Conservation (phyloP, 1,284 basidiomycete genomes). For the Ceratobasidium sp. region DNA sequence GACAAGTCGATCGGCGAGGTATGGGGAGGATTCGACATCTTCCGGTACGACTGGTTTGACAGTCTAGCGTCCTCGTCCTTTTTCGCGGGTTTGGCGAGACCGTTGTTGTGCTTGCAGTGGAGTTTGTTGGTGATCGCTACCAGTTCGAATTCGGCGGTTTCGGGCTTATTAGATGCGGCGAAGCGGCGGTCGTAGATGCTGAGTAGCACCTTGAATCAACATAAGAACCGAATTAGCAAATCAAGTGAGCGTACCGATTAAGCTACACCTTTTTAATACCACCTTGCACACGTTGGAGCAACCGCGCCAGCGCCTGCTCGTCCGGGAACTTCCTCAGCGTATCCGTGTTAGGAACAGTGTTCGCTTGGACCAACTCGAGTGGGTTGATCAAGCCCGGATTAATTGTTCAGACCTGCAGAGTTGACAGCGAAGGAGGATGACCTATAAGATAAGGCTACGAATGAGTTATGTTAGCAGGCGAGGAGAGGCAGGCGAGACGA, state of each 20-base stretch:
- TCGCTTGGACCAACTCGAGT: constrained; percentile 76
- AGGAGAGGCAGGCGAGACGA: too few relatives aligned
- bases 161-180: constrained; percentile 71
- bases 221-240: background rate
- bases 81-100: constrained; percentile 53
- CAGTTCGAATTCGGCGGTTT: constrained; percentile 71
- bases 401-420: too few relatives aligned
- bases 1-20: constrained; percentile 67
- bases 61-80: constrained; percentile 45
- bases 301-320: constrained; percentile 70
- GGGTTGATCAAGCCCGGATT: constrained; percentile 77
- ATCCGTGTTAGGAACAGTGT: constrained; percentile 81
- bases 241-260: constrained; percentile 62
- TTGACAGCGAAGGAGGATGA: too few relatives aligned
- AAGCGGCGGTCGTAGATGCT: constrained; percentile 70
- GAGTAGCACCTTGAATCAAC: constrained; percentile 68
- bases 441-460: too few relatives aligned
- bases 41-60: constrained; percentile 40
- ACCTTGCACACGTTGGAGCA: constrained; percentile 79
- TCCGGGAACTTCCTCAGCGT: constrained; percentile 74
- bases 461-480: too few relatives aligned
- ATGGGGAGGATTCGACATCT: constrained; percentile 54
- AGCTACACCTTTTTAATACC: constrained; percentile 83
- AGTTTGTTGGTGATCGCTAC: constrained; percentile 67
- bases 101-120: constrained; percentile 53